A percentile compares a stretch with the other conserved stretches of the same genome.
phyloP scores from a whole-genome alignment of 495 filamentous ascomycete genomes.

The Friedmanniomyces simplex region DNA sequence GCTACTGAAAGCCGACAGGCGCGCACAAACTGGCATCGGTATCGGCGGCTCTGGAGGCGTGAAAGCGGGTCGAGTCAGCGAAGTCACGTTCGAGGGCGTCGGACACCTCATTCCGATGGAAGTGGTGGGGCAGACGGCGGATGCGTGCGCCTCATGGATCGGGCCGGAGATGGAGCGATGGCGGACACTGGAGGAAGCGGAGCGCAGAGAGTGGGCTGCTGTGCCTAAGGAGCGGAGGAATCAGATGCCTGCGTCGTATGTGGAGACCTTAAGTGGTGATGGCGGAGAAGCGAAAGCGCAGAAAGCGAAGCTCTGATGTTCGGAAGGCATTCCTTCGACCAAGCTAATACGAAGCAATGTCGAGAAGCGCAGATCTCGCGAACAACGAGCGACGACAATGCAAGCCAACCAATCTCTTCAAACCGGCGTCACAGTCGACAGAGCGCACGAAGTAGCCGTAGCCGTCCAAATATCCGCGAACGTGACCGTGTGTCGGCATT shows the following conservation, averaged over 20 bases:
- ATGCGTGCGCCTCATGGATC: constrained; percentile 26
- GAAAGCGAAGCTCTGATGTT: background rate
- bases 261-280: constrained; percentile 3
- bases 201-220: constrained; percentile 15
- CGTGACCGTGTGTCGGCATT: background rate
- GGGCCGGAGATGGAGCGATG: constrained; percentile 17
- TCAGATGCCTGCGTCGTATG: constrained; percentile 10
- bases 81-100: constrained; percentile 52
- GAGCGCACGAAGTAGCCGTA: background rate
- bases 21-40: constrained; percentile 54
- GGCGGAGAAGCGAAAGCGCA: background rate
- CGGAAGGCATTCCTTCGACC: background rate
- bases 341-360: too few species aligned
- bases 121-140: constrained; percentile 14
- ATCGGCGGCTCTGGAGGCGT: constrained; percentile 57
- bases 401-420: too few species aligned
- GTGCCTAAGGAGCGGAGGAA: constrained; percentile 12
- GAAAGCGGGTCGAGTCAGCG: constrained; percentile 54
- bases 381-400: too few species aligned
- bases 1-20: constrained; percentile 41
- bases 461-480: background rate
- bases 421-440: background rate
- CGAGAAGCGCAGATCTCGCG: too few species aligned
- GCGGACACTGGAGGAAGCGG: constrained; percentile 12
- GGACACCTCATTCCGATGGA: constrained; percentile 68